Percentiles rank a stretch among this genome's conserved stretches.
phyloP scores from a whole-genome alignment of 495 filamentous ascomycete genomes.

The Penicillium goetzii region DNA sequence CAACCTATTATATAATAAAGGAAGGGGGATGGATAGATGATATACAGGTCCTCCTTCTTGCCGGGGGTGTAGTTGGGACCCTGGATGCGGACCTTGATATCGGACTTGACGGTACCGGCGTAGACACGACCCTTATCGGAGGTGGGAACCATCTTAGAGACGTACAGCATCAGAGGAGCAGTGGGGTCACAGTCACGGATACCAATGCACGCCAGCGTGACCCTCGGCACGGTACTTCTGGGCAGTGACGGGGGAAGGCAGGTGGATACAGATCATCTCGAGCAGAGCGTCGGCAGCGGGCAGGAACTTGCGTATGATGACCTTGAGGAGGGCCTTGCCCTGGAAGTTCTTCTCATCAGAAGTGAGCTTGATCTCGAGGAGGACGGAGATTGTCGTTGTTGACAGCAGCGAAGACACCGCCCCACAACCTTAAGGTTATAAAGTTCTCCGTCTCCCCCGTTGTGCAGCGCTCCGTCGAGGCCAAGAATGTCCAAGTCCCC shows the following conservation, averaged over 20 bases:
- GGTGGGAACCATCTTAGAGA: conserved; percentile 99
- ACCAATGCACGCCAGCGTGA: conserved; percentile 87
- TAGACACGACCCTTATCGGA: conserved; percentile 99
- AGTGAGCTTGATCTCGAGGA: conserved; percentile 86
- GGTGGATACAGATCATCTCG: conserved; percentile 99
- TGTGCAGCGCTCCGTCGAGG: conserved; percentile 97
- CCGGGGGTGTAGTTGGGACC: conserved; percentile 98
- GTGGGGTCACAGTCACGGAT: conserved; percentile 98
- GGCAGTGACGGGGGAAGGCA: conserved; percentile 93
- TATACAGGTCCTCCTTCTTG: conserved; percentile 98
- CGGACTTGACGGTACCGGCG: conserved; percentile 93
- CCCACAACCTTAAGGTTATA: conserved; percentile 99
- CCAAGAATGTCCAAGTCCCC: conserved; percentile 99
- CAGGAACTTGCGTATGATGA: conserved; percentile 97
- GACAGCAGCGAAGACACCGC: conserved; percentile 97
- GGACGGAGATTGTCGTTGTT: conserved; percentile 87
- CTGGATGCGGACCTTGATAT: conserved; percentile 99
- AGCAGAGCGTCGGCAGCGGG: conserved; percentile 96
- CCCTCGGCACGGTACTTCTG: conserved; percentile 99
- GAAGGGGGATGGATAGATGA: conserved; percentile 99
- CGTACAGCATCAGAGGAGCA: conserved; percentile 99
- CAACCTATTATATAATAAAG: conserved; percentile 99
- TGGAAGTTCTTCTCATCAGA: conserved; percentile 88
- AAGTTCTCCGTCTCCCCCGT: conserved; percentile 99
- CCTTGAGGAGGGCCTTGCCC: conserved; percentile 96